Conservation (phyloP, 1,284 basidiomycete genomes). For the Ceratobasidium sp. region DNA sequence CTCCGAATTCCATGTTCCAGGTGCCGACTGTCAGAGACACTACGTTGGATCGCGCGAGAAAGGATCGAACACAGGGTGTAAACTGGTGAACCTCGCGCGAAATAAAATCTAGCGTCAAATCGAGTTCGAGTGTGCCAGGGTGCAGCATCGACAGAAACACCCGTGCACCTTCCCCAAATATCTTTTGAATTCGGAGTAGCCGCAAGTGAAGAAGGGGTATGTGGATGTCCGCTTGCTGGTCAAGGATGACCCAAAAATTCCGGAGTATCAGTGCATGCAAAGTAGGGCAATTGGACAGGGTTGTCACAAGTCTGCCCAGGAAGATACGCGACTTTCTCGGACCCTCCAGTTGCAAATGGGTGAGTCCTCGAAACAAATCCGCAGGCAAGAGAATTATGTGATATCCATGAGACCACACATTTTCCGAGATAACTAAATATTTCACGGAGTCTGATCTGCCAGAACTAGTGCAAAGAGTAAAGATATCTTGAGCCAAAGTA, state of each 20-base stretch:
- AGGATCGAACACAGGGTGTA: too few relatives aligned
- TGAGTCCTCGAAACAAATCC: background rate
- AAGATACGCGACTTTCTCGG: background rate
- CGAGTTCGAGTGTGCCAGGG: background rate
- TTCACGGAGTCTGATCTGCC: background rate
- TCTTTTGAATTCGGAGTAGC: background rate
- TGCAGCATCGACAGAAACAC: background rate
- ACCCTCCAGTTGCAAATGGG: background rate
- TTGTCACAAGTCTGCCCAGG: background rate
- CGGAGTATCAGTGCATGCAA: background rate
- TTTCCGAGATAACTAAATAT: background rate
- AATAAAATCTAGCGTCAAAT: background rate
- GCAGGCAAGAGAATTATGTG: too few relatives aligned
- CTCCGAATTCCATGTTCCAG: too few relatives aligned
- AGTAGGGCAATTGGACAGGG: background rate
- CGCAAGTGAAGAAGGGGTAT: background rate
- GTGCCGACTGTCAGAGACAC: too few relatives aligned
- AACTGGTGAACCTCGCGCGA: too few relatives aligned
- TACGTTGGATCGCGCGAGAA: too few relatives aligned
- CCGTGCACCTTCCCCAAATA: background rate
- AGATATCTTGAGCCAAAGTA: background rate
- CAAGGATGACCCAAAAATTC: background rate
- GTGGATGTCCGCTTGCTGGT: background rate
- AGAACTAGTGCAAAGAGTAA: background rate
- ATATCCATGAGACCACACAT: too few relatives aligned